Evolutionary conservation across 1,139 yeast species (phyloP), one percentile per base, ranked within the genome.

Genomic region (Taphrina deformans): DNA sequence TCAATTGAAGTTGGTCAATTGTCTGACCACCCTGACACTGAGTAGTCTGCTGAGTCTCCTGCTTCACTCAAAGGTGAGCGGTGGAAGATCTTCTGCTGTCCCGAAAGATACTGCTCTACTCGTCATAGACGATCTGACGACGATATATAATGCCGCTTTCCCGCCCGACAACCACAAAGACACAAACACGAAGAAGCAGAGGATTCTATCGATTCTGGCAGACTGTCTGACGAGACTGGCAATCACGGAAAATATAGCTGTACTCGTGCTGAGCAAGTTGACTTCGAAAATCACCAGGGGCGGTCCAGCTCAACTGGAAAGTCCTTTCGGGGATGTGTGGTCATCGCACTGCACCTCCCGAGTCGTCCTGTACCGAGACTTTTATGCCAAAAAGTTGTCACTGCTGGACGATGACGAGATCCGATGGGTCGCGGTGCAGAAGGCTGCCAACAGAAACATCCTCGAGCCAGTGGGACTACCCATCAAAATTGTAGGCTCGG

Each of bases 61-160:
- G 27, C 18, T 29, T n/a, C 53, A 48, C 35, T 9, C n/a, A 24
- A 44, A 18, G 27, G 16, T 2, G 16, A 24, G 35, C 5, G 50
- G 18, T 12, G 48, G n/a, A 27, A 10, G n/a, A 14, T 18, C 31
- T 24, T 40, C 29, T 7, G 16, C 40, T 31, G 16, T 64, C 26
- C 27, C 48, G 21, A 26, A 21, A 24, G 60, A 58, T 14, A 58
- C 58, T n/a, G 38, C 40, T 10, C 40, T 64, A 23, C 58, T 64
- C 46, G 60, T 64, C 26, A 50, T 64, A 14, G 66, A 64, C 40
- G 66, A 64, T 18, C 23, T 64, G 59, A 55, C 66, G 35, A 64
- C 66, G 21, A 46, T 61, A 10, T 52, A 45, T 33, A 64, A 35
- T 40, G 59, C 66, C 18, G 66, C 66, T 12, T 64, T 64, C 38